These are phyloP conservation scores for cucumber (Cucumis sativus) DNA, from an alignment of 306 rosid species.

Conservation along the genomic window DNA sequence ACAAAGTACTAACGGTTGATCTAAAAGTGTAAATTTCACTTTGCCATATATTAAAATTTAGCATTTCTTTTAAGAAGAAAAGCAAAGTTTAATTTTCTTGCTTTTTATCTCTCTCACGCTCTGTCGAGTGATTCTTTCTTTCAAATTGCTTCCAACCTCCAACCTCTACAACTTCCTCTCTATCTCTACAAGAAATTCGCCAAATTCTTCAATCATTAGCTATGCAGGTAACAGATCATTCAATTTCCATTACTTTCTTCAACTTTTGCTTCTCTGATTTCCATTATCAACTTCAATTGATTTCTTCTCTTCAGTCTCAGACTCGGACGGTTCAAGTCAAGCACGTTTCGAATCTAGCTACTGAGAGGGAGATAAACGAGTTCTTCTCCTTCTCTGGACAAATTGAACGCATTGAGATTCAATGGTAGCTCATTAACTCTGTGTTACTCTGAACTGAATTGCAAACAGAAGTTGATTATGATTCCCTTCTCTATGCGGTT, in stretches of 20 bases:
- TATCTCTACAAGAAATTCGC: neutral
- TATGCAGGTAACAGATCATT: neutral
- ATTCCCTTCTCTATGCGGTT: neutral
- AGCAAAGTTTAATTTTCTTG: too few species aligned
- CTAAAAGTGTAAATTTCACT: too few species aligned
- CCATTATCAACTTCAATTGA: neutral
- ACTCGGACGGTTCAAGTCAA: constrained; percentile 83
- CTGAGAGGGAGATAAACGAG: constrained; percentile 85
- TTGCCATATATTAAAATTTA: too few species aligned
- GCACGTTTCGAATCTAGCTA: constrained; percentile 80
- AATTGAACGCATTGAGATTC: constrained; percentile 72
- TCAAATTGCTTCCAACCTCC: neutral
- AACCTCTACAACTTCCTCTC: neutral
- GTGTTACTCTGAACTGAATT: neutral
- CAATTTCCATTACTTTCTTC: neutral
- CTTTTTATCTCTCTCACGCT: neutral
- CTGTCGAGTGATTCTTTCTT: neutral
- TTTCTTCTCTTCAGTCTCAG: constrained; percentile 19
- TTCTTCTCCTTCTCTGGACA: constrained; percentile 90
- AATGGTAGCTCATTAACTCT: constrained; percentile 20
- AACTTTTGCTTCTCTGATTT: neutral
- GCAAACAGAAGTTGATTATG: neutral
- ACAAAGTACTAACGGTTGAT: too few species aligned
- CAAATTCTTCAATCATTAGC: neutral
- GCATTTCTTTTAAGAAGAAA: too few species aligned